Evolutionary conservation across 2,329 filamentous ascomycete genomes (phyloP).

Genomic region (Pseudopithomyces chartarum): DNA sequence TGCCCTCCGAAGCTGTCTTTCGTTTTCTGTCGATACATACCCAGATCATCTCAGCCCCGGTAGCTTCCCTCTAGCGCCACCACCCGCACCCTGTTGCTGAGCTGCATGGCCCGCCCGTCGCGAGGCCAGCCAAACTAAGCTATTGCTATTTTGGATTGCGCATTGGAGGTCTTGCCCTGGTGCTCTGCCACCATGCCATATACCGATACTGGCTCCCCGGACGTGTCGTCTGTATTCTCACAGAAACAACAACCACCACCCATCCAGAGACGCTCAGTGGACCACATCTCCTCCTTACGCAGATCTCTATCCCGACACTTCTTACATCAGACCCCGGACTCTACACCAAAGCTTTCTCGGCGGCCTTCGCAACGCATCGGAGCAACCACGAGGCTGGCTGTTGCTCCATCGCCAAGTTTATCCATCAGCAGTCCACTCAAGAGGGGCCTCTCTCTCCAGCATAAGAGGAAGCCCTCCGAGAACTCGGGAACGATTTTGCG

Average conservation of each 20-base stretch:
- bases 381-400: slow-evolving; percentile 7
- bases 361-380: slow-evolving; percentile 13
- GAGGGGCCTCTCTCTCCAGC: slow-evolving; percentile 25
- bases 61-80: slow-evolving; percentile 4
- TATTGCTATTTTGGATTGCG: slow-evolving; percentile 13
- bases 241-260: neutral
- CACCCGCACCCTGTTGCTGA: slow-evolving; percentile 5
- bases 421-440: slow-evolving; percentile 9
- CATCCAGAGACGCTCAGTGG: neutral
- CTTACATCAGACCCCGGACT: slow-evolving; percentile 43
- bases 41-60: slow-evolving; percentile 8
- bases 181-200: slow-evolving; percentile 21
- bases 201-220: slow-evolving; percentile 18
- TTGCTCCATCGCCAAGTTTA: slow-evolving; percentile 6
- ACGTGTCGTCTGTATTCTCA: slow-evolving; percentile 13
- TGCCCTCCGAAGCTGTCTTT: neutral
- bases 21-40: neutral
- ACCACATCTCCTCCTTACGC: slow-evolving; percentile 34
- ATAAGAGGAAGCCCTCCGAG: slow-evolving; percentile 26
- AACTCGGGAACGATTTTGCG: slow-evolving; percentile 39
- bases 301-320: slow-evolving; percentile 62
- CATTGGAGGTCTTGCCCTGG: slow-evolving; percentile 16
- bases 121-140: neutral
- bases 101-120: slow-evolving; percentile 3
- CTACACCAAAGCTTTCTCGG: slow-evolving; percentile 11